Evolutionary conservation across 1,139 yeast genomes (phyloP).

Genomic region (Debaryomyces sp.): DNA sequence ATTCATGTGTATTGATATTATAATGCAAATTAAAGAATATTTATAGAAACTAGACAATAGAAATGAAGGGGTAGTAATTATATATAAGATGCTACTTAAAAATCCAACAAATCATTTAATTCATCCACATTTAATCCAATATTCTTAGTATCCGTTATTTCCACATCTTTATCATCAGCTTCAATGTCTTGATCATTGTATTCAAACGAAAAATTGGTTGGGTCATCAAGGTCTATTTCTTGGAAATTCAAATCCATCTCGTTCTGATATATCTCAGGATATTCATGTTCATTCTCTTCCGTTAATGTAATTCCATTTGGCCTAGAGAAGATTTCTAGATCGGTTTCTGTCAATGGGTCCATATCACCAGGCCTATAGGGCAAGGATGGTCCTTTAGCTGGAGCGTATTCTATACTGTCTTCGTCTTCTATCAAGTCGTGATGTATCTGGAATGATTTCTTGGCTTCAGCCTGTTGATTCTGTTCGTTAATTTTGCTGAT

Average conservation of each 20-base stretch:
- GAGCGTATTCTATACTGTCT: slow-evolving; percentile 41
- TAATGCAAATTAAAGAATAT: slow-evolving; percentile 9
- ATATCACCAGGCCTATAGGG: slow-evolving; percentile 37
- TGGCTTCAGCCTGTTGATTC: slow-evolving; percentile 16
- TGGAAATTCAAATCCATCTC: slow-evolving; percentile 24
- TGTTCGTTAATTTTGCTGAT: slow-evolving; percentile 10
- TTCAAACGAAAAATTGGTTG: slow-evolving; percentile 13
- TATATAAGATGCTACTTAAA: slow-evolving; percentile 12
- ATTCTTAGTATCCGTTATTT: slow-evolving; percentile 9
- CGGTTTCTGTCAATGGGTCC: slow-evolving; percentile 24
- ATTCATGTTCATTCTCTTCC: slow-evolving; percentile 13
- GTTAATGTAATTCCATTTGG: slow-evolving; percentile 1
- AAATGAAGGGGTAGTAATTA: background rate
- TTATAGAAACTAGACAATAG: slow-evolving; percentile 10
- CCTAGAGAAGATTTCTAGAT: slow-evolving; percentile 26
- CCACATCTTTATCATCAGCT: slow-evolving; percentile 10
- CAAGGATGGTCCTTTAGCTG: slow-evolving; percentile 28
- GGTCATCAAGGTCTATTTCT: slow-evolving; percentile 17
- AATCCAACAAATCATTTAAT: slow-evolving; percentile 41
- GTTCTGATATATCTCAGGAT: slow-evolving; percentile 15
- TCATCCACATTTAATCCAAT: slow-evolving; percentile 41
- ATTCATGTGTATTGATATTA: slow-evolving; percentile 17
- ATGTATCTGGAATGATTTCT: slow-evolving; percentile 16
- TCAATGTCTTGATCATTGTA: slow-evolving; percentile 18
- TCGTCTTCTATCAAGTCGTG: slow-evolving; percentile 30